phyloP scores from a whole-genome alignment of 345 rosid genomes.

The Citrus trifoliata region DNA sequence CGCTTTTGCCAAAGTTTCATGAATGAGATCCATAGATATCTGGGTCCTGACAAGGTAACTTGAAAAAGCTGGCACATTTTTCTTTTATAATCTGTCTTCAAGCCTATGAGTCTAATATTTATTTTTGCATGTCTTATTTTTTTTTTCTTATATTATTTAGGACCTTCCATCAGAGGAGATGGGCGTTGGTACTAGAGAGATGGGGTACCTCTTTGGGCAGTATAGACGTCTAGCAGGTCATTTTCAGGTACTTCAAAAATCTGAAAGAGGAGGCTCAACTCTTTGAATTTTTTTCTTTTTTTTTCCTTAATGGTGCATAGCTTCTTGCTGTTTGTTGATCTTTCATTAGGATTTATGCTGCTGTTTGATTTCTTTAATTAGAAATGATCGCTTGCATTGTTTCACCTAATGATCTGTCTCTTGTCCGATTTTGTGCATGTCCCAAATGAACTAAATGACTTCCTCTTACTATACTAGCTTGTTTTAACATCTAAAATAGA shows the following conservation, averaged over 20 bases:
- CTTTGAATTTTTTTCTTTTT: not conserved
- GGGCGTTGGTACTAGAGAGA: conserved; percentile 98
- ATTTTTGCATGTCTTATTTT: conserved; percentile 2
- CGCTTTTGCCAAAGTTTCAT: conserved; percentile 99
- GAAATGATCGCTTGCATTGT: not conserved
- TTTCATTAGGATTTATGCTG: not conserved
- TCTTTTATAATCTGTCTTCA: not conserved
- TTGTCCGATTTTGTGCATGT: not conserved
- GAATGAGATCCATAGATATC: conserved; percentile 86
- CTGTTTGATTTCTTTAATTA: conserved; percentile 3
- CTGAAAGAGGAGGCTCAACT: not conserved
- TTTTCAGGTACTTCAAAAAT: conserved; percentile 71
- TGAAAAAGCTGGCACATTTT: not conserved
- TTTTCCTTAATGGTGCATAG: not conserved
- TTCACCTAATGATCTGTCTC: not conserved
- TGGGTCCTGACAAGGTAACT: conserved; percentile 90
- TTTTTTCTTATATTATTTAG: conserved; percentile 30
- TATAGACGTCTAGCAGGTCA: conserved; percentile 92
- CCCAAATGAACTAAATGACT: not conserved
- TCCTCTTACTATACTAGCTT: not conserved
- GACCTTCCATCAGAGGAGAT: conserved; percentile 98
- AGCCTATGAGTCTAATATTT: conserved; percentile 9
- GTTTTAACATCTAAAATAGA: not conserved
- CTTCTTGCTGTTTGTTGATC: conserved; percentile 1
- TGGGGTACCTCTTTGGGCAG: conserved; percentile 98